phyloP scores from a whole-genome alignment of 2,329 filamentous ascomycete species.

The Parascedosporium putredinis region DNA sequence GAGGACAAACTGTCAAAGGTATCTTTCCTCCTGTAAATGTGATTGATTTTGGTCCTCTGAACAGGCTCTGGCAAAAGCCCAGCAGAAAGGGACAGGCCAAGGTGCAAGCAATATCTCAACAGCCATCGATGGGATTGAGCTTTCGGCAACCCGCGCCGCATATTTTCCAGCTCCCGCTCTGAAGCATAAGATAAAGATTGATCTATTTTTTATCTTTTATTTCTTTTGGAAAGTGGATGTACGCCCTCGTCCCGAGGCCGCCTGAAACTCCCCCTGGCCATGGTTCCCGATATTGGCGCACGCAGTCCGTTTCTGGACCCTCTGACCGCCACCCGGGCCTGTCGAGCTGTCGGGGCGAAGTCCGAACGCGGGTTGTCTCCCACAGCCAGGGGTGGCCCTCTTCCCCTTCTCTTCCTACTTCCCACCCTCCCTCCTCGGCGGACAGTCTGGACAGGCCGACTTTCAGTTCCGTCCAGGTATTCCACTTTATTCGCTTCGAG shows the following conservation, averaged over 20 bases:
- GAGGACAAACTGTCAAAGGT: too few species aligned
- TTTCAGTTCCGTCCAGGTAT: neutral
- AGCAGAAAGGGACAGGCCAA: too few species aligned
- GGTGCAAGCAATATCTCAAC: too few species aligned
- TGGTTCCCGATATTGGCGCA: neutral
- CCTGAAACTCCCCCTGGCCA: neutral
- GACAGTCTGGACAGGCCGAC: neutral
- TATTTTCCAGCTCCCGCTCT: neutral
- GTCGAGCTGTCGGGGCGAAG: slow-evolving; percentile 5
- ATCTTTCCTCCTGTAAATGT: too few species aligned
- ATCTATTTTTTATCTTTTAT: neutral
- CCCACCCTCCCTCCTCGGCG: too few species aligned
- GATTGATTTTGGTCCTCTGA: too few species aligned
- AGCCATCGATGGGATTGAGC: too few species aligned
- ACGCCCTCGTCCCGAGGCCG: neutral
- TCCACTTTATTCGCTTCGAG: slow-evolving; percentile 1
- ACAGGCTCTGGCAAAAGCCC: too few species aligned
- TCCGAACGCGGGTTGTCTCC: slow-evolving; percentile 1
- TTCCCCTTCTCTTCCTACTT: too few species aligned
- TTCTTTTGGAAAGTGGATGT: neutral
- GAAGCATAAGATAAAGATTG: too few species aligned
- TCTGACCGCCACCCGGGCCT: neutral
- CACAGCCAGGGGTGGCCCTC: neutral
- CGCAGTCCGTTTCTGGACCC: neutral
- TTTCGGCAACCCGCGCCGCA: too few species aligned